These are phyloP conservation scores for Juglanconis sp. DNA, from an alignment of 2,329 filamentous ascomycete genomes.

Conservation along the genomic window DNA sequence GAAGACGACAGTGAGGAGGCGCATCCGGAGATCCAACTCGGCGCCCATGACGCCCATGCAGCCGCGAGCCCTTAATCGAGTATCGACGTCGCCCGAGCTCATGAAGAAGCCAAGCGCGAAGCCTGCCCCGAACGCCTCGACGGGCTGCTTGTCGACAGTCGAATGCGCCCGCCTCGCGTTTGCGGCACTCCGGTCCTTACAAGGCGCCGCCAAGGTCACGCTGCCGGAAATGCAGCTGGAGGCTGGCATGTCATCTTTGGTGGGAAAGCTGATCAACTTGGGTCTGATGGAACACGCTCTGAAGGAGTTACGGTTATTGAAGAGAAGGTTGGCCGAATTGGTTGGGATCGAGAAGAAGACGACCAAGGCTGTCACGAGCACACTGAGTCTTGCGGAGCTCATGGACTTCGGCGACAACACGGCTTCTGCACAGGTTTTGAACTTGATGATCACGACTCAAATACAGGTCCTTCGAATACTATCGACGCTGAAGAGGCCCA, in stretches of 20 bases:
- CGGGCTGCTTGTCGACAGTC: constrained; percentile 53
- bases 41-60: constrained; percentile 60
- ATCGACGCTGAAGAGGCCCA: constrained; percentile 55
- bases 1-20: constrained; percentile 37
- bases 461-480: constrained; percentile 63
- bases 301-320: constrained; percentile 66
- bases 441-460: constrained; percentile 61
- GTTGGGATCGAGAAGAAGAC: constrained; percentile 29
- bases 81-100: constrained; percentile 49
- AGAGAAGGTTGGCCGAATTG: constrained; percentile 54
- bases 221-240: constrained; percentile 68
- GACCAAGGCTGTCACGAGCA: constrained; percentile 33
- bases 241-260: constrained; percentile 67
- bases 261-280: constrained; percentile 62
- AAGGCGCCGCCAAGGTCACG: constrained; percentile 50
- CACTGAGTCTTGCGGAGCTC: constrained; percentile 49
- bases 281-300: constrained; percentile 65
- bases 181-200: constrained; percentile 56
- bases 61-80: constrained; percentile 58
- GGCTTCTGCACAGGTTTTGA: constrained; percentile 41
- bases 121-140: constrained; percentile 29
- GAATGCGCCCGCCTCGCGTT: constrained; percentile 71
- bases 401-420: constrained; percentile 55
- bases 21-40: constrained; percentile 53
- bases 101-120: constrained; percentile 31